Conservation (phyloP, 805 yeast genomes). For the Kockiozyma suomiensis region DNA sequence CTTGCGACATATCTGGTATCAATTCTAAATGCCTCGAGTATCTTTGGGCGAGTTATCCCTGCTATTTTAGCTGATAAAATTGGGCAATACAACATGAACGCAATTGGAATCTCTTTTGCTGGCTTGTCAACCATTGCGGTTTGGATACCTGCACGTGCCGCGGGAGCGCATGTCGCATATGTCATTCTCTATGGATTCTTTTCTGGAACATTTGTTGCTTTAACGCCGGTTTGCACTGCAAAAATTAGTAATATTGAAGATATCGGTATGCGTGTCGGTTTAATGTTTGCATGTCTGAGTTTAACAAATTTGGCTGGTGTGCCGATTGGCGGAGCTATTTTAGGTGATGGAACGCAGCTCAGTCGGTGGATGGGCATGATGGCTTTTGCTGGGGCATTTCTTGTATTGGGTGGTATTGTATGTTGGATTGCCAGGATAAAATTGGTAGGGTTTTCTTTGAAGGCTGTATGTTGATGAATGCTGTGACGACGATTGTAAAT, state of each 20-base stretch:
- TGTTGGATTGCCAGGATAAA: constrained; percentile 23
- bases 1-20: constrained; percentile 41
- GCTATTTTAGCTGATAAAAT: constrained; percentile 52
- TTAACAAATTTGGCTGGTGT: constrained; percentile 46
- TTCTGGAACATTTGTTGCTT: constrained; percentile 42
- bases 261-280: constrained; percentile 57
- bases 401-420: constrained; percentile 21
- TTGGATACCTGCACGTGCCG: constrained; percentile 43
- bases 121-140: constrained; percentile 41
- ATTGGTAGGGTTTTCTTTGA: constrained; percentile 37
- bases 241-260: constrained; percentile 37
- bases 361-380: constrained; percentile 26
- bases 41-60: constrained; percentile 55
- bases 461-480: constrained; percentile 11
- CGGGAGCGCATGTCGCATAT: constrained; percentile 40
- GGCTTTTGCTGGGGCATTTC: constrained; percentile 29
- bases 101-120: constrained; percentile 40
- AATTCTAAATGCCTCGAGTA: constrained; percentile 41
- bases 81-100: constrained; percentile 51
- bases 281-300: constrained; percentile 60
- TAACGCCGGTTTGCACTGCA: constrained; percentile 42
- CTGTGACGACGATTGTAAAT: neutral
- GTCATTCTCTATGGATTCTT: constrained; percentile 42
- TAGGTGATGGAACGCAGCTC: constrained; percentile 19
- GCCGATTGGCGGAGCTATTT: constrained; percentile 41